Evolutionary conservation across 352 stramenopile species (phyloP), one percentile per base, ranked within the genome.

Genomic region (Phytophthora crassamura): DNA sequence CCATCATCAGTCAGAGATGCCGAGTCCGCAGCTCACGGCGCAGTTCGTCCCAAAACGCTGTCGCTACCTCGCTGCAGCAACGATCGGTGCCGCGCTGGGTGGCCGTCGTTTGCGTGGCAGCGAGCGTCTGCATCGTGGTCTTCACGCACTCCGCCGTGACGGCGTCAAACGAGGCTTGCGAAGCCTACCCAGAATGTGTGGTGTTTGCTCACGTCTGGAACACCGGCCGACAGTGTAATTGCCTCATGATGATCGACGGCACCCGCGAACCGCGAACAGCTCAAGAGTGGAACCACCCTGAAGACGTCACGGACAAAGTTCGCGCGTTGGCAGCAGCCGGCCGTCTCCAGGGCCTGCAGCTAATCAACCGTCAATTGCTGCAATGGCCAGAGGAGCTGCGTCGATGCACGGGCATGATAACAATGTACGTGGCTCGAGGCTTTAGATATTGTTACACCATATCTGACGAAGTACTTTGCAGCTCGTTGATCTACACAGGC

Each of bases 211-310:
- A 78, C 15, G 20, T 54, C 8, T 69, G 50, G 66, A 62, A 52
- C 16, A 40, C 25, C 3, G 42, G 47, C 14, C n/a, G 11, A 3
- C 40, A 35, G 7, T 78, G 65, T 47, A 65, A 65, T 35, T 78
- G 69, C 18, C 57, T 75, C 16, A 56, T 59, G 14, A 35, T 78
- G 16, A 72, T 78, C 33, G 65, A 75, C 22, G 66, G 51, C 1
- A 36, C 72, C 18, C 60, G 46, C 5, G 52, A 61, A 5, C 70
- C 70, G 5, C 11, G 39, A 22, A 72, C 65, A 25, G 53, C 41
- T 36, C 16, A 64, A 15, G 60, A 75, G 28, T 75, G 66, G 65
- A 64, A 66, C 39, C 42, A 52, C 15, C 61, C 70, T 18, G 49
- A 55, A 16, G 65, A 78, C 41, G 57, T 67, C 20, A 67, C 46